phyloP scores from a whole-genome alignment of 768 basidiomycete species.

The Rhizopogon roseolus region DNA sequence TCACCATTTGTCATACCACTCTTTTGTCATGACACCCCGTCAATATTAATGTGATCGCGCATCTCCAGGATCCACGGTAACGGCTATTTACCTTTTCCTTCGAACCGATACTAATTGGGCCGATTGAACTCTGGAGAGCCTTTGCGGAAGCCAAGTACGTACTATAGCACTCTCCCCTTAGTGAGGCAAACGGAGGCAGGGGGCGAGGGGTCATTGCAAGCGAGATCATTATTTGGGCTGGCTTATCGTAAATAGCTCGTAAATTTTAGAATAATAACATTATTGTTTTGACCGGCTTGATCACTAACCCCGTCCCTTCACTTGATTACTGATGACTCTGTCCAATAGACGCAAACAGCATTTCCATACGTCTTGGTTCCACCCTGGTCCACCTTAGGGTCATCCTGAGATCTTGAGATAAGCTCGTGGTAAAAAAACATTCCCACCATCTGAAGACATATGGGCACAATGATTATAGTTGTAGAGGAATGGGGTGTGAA shows the following conservation, averaged over 20 bases:
- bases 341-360: neutral
- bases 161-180: neutral
- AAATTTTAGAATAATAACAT: neutral
- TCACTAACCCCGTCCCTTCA: neutral
- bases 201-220: neutral
- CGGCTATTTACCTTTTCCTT: constrained; percentile 2
- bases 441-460: neutral
- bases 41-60: constrained; percentile 1
- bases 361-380: neutral
- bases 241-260: neutral
- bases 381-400: neutral
- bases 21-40: constrained; percentile 1
- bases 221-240: neutral
- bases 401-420: neutral
- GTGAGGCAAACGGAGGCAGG: neutral
- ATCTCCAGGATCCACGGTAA: neutral
- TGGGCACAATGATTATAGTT: neutral
- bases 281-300: neutral
- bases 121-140: neutral
- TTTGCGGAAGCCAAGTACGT: constrained; percentile 1
- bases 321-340: neutral
- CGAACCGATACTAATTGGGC: neutral
- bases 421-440: neutral
- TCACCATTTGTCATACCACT: neutral
- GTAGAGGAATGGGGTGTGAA: neutral